Conservation (phyloP, 441 rosid genomes). For the Arabidopsis hybrid region DNA sequence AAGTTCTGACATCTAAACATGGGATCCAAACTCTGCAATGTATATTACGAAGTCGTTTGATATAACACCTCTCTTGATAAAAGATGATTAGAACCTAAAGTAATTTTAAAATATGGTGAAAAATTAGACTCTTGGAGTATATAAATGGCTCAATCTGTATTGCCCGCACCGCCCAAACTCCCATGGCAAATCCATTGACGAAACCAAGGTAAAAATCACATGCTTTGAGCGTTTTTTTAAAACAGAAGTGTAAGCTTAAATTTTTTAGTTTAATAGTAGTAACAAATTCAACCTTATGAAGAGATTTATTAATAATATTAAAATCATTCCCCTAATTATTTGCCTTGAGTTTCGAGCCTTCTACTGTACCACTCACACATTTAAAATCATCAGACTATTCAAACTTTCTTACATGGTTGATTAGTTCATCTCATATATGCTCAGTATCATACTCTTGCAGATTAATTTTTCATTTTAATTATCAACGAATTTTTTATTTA, state of each 20-base stretch:
- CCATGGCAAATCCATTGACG: conserved; percentile 37
- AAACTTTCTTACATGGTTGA: conserved; percentile 16
- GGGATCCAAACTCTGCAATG: conserved; percentile 13
- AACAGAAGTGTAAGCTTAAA: conserved; percentile 20
- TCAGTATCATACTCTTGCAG: not conserved
- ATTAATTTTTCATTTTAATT: not conserved
- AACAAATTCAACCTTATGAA: not conserved
- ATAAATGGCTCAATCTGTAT: not conserved
- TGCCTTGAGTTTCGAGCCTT: conserved; percentile 24
- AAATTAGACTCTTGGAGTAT: not conserved
- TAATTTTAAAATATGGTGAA: not conserved
- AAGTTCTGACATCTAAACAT: conserved; percentile 3
- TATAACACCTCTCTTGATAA: too few species aligned
- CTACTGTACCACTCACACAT: not conserved
- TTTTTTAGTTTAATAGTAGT: not conserved
- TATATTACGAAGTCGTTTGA: not conserved
- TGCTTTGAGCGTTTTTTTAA: conserved; percentile 25
- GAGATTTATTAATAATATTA: conserved; percentile 30
- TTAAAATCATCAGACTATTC: conserved; percentile 28
- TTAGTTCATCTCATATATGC: conserved; percentile 17
- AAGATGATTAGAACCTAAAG: not conserved
- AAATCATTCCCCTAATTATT: conserved; percentile 41
- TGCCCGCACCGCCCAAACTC: conserved; percentile 35
- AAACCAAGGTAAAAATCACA: conserved; percentile 46
- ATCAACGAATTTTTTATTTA: not conserved